A percentile compares a stretch with the other conserved stretches of the same genome.
Conservation (phyloP, 176 grass and related monocot species). For the Juncus inflexus region DNA sequence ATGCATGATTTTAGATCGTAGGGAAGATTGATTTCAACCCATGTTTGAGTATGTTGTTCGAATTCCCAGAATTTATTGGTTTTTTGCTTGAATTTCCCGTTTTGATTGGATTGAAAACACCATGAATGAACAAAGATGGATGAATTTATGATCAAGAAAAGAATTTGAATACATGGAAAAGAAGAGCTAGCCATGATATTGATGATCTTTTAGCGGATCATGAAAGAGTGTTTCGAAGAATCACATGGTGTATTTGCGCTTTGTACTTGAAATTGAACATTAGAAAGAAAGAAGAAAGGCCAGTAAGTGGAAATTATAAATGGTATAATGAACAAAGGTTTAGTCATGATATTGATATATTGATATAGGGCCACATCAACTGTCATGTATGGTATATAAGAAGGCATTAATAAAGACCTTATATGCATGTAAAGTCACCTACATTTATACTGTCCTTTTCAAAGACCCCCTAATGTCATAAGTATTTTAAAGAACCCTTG, state of each 20-base stretch:
- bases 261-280: slow-evolving; percentile 3
- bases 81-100: slow-evolving; percentile 79
- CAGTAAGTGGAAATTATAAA: not conserved
- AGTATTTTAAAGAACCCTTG: too few species aligned
- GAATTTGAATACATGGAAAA: not conserved
- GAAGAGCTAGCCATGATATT: slow-evolving; percentile 37
- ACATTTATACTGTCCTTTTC: too few species aligned
- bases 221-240: slow-evolving; percentile 1
- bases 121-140: slow-evolving; percentile 55
- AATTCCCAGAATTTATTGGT: slow-evolving; percentile 82
- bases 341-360: slow-evolving; percentile 15
- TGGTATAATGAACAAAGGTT: not conserved
- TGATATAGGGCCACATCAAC: too few species aligned
- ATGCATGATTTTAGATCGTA: slow-evolving; percentile 86
- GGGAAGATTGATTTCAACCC: slow-evolving; percentile 80
- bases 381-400: too few species aligned
- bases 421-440: too few species aligned
- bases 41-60: slow-evolving; percentile 78
- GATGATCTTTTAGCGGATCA: slow-evolving; percentile 16
- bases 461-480: too few species aligned
- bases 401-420: too few species aligned
- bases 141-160: slow-evolving; percentile 29
- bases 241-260: slow-evolving; percentile 9
- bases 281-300: too few species aligned
- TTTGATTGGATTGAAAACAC: slow-evolving; percentile 30